A percentile compares a stretch with the other conserved stretches of the same genome.
phyloP scores from a whole-genome alignment of 768 basidiomycete genomes.

The Gautieria morchelliformis region DNA sequence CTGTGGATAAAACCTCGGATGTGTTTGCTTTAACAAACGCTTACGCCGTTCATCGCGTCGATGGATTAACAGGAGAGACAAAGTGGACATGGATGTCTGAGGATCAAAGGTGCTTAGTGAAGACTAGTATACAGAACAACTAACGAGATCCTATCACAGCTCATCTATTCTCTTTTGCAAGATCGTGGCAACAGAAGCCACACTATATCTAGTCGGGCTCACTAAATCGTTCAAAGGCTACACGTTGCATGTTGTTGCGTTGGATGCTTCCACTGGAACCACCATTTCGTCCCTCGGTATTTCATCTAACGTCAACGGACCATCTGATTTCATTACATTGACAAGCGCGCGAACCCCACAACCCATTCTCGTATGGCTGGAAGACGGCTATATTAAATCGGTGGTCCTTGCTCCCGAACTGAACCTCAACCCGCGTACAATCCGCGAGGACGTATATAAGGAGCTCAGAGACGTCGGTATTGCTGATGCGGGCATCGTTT shows the following conservation, averaged over 20 bases:
- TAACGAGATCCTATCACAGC: slow-evolving; percentile 26
- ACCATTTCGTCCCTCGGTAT: slow-evolving; percentile 40
- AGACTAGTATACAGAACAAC: background rate
- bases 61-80: slow-evolving; percentile 39
- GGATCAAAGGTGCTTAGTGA: slow-evolving; percentile 49
- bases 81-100: slow-evolving; percentile 67
- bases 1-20: slow-evolving; percentile 22
- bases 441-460: slow-evolving; percentile 38
- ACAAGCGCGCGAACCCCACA: slow-evolving; percentile 19
- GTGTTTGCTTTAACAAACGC: slow-evolving; percentile 54
- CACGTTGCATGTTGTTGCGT: slow-evolving; percentile 56
- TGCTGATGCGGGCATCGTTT: slow-evolving; percentile 42
- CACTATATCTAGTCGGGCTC: slow-evolving; percentile 51
- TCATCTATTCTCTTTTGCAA: slow-evolving; percentile 56
- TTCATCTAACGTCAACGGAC: slow-evolving; percentile 38
- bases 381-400: slow-evolving; percentile 35
- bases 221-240: slow-evolving; percentile 42
- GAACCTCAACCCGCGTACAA: slow-evolving; percentile 32
- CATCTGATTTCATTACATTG: slow-evolving; percentile 29
- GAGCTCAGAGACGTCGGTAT: slow-evolving; percentile 56
- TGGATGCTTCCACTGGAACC: slow-evolving; percentile 46
- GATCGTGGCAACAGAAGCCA: slow-evolving; percentile 40
- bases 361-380: slow-evolving; percentile 40
- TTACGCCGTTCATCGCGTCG: slow-evolving; percentile 43
- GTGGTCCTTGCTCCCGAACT: slow-evolving; percentile 44